These are phyloP conservation scores for Solanum hybrid DNA, from an alignment of 305 asterid genomes.

Conservation along the genomic window DNA sequence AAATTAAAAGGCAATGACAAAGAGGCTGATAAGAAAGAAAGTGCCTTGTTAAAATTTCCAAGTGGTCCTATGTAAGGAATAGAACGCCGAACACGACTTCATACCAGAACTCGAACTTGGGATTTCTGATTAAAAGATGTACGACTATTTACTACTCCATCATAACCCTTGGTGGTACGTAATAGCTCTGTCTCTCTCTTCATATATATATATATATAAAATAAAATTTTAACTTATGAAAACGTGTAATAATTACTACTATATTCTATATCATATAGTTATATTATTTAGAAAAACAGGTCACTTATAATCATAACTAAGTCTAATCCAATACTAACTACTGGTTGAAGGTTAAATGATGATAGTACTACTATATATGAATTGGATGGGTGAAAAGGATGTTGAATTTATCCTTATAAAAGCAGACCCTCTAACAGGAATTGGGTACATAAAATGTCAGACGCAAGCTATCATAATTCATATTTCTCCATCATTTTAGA, in stretches of 20 bases:
- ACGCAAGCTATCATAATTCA: not conserved
- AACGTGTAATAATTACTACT: not conserved
- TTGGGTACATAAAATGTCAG: not conserved
- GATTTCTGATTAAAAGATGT: accelerated
- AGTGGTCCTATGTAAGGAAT: not conserved
- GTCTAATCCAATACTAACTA: not conserved
- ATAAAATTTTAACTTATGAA: too few relatives aligned
- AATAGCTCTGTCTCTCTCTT: not conserved
- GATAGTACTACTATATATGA: not conserved
- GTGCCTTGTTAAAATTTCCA: not conserved
- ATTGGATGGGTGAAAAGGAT: not conserved
- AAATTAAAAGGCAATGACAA: not conserved
- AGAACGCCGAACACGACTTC: not conserved
- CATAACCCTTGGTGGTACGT: not conserved
- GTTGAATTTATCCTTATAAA: not conserved
- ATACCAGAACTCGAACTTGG: accelerated
- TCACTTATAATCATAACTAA: not conserved
- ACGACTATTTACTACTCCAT: not conserved
- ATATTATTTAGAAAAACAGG: not conserved
- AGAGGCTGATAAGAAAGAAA: not conserved
- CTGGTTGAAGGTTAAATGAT: not conserved
- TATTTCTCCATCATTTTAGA: not conserved
- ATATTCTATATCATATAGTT: not conserved
- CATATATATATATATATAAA: too few relatives aligned
- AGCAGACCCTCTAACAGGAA: not conserved